Conservation (phyloP, 306 rosid genomes). For the Argentina anserina region DNA sequence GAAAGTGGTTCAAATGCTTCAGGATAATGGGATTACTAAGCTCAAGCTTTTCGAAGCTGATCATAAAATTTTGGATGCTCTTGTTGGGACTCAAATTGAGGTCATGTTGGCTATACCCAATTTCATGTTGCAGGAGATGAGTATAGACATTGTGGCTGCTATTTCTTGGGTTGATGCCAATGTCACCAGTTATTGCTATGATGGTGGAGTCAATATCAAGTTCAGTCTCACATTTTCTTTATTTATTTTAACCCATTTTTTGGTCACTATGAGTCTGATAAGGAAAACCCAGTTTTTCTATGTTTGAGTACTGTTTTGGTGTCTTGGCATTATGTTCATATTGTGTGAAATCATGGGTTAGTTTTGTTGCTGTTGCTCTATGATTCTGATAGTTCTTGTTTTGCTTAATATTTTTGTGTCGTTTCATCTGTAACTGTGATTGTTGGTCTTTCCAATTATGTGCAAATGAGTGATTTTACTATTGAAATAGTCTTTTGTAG, state of each 20-base stretch:
- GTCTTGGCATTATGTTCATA: neutral
- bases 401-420: neutral
- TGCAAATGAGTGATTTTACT: neutral
- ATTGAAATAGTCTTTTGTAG: neutral
- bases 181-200: slow-evolving; percentile 63
- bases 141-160: slow-evolving; percentile 57
- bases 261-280: neutral
- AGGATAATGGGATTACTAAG: slow-evolving; percentile 61
- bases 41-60: slow-evolving; percentile 88
- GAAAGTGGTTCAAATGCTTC: slow-evolving; percentile 68
- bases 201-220: slow-evolving; percentile 91
- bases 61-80: slow-evolving; percentile 66
- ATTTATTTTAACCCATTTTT: neutral
- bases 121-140: slow-evolving; percentile 57
- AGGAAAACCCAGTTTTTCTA: neutral
- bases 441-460: neutral
- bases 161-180: slow-evolving; percentile 85
- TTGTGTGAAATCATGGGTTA: neutral
- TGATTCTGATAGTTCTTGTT: neutral
- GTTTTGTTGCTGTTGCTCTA: neutral
- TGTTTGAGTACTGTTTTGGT: neutral
- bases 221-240: slow-evolving; percentile 38
- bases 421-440: neutral
- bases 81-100: slow-evolving; percentile 68
- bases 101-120: slow-evolving; percentile 89